These are phyloP conservation scores for Pseudopyricularia cyperi DNA, from an alignment of 2,329 filamentous ascomycete genomes.

Conservation along the genomic window DNA sequence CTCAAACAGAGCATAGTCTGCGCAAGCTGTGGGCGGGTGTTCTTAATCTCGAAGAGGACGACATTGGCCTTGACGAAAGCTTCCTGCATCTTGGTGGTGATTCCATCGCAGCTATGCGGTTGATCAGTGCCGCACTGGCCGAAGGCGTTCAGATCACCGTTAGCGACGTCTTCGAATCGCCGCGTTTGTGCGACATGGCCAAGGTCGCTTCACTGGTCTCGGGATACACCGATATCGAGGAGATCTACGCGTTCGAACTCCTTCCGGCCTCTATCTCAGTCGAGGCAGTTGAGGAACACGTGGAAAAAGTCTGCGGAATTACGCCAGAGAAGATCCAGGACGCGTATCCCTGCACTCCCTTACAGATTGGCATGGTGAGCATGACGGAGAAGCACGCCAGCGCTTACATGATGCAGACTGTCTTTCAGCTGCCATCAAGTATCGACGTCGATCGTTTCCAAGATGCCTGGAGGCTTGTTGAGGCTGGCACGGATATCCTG, in stretches of 20 bases:
- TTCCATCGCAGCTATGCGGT: background rate
- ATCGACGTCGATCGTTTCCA: background rate
- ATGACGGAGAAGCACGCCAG: background rate
- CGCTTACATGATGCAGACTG: background rate
- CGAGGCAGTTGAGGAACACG: background rate
- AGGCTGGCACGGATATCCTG: constrained; percentile 5
- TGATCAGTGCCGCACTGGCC: background rate
- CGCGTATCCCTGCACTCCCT: constrained; percentile 11
- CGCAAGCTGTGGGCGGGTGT: background rate
- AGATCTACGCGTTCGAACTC: background rate
- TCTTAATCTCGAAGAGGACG: background rate
- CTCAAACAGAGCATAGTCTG: background rate
- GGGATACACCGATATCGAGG: background rate
- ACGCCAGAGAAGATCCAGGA: constrained; percentile 5
- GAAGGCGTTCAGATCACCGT: background rate
- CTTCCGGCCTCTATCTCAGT: background rate
- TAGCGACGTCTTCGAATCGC: background rate
- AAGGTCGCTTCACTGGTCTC: background rate
- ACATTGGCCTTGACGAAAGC: background rate
- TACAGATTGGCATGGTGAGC: constrained; percentile 12
- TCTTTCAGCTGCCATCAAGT: background rate
- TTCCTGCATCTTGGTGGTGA: background rate
- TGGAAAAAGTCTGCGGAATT: background rate
- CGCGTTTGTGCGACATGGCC: background rate
- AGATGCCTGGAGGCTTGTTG: background rate